Conservation (phyloP, 2,329 filamentous ascomycete genomes). For the Trichoderma endophyticum region DNA sequence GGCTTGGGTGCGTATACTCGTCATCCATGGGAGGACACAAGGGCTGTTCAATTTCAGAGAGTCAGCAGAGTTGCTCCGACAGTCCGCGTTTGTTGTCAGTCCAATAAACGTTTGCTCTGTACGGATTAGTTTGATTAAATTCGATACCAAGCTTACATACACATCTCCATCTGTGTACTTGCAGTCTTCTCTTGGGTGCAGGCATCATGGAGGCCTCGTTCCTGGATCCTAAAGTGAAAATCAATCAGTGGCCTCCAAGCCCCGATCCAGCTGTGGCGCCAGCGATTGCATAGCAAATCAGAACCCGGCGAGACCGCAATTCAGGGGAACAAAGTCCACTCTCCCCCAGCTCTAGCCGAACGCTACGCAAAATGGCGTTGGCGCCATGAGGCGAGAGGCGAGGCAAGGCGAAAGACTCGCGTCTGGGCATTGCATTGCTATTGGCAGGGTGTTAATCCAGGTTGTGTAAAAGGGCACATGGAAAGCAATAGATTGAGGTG, state of each 20-base stretch:
- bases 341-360: conserved; percentile 15
- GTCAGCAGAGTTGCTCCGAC: neutral
- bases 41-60: neutral
- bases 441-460: neutral
- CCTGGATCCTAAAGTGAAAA: neutral
- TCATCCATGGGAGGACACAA: neutral
- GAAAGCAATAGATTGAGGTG: neutral
- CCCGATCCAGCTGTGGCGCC: conserved; percentile 10
- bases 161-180: neutral
- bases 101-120: neutral
- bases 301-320: conserved; percentile 16
- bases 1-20: neutral
- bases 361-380: conserved; percentile 13
- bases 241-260: neutral
- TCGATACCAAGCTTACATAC: neutral
- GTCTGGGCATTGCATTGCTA: neutral
- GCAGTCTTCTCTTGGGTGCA: neutral
- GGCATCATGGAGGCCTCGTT: neutral
- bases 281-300: conserved; percentile 19
- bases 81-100: neutral
- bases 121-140: neutral
- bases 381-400: conserved; percentile 14
- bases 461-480: neutral
- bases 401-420: conserved; percentile 12
- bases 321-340: conserved; percentile 18